phyloP scores from a whole-genome alignment of 306 rosid genomes.

The Medicago ruthenica region DNA sequence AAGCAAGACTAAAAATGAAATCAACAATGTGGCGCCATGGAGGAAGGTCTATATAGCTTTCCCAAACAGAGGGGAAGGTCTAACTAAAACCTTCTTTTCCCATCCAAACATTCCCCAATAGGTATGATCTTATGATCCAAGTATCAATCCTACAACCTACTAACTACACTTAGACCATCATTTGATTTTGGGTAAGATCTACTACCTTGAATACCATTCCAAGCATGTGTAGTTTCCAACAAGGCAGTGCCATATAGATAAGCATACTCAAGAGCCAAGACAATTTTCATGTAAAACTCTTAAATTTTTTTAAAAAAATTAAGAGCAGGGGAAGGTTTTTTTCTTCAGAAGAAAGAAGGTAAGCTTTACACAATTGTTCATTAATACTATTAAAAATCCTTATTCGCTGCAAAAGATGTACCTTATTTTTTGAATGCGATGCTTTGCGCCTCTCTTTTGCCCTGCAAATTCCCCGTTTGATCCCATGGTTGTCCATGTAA shows the following conservation, averaged over 20 bases:
- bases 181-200: slow-evolving; percentile 14
- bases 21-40: neutral
- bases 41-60: slow-evolving; percentile 8
- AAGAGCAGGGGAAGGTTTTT: slow-evolving; percentile 5
- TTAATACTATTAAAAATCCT: slow-evolving; percentile 13
- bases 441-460: slow-evolving; percentile 90
- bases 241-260: neutral
- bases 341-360: slow-evolving; percentile 23
- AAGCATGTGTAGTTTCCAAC: neutral
- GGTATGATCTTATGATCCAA: slow-evolving; percentile 4
- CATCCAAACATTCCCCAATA: neutral
- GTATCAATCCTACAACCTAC: neutral
- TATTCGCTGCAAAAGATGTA: slow-evolving; percentile 42
- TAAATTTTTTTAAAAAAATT: slow-evolving; percentile 9
- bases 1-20: neutral
- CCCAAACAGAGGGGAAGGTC: slow-evolving; percentile 6
- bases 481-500: slow-evolving; percentile 97
- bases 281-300: neutral
- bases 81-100: slow-evolving; percentile 6
- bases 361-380: slow-evolving; percentile 13
- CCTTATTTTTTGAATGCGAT: slow-evolving; percentile 69
- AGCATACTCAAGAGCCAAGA: slow-evolving; percentile 16
- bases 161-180: neutral
- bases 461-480: slow-evolving; percentile 90
- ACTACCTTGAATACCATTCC: neutral